Evolutionary conservation across 78 protist genomes (phyloP).

Genomic region (Dictyostelium firmibasis): DNA sequence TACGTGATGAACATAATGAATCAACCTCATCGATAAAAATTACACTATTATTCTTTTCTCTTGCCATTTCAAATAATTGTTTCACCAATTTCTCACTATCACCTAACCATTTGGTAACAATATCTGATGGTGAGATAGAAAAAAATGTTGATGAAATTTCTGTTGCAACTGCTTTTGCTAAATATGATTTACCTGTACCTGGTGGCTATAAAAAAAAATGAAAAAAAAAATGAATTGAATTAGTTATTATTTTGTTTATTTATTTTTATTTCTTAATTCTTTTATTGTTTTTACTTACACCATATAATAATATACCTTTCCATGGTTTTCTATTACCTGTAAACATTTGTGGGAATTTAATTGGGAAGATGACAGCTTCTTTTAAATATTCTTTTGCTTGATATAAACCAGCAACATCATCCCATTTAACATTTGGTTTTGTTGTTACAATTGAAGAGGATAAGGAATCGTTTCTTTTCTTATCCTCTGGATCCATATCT

Average conservation of each 20-base stretch:
- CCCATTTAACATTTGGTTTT: conserved; percentile 98
- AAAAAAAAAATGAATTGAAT: too few relatives aligned
- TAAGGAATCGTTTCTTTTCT: conserved; percentile 66
- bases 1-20: conserved; percentile 91
- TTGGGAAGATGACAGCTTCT: conserved; percentile 98
- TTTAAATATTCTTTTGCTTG: conserved; percentile 97
- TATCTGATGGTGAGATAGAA: conserved; percentile 95
- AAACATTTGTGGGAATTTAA: conserved; percentile 97
- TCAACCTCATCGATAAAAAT: conserved; percentile 99
- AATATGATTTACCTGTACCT: conserved; percentile 98
- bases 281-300: conserved; percentile 79
- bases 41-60: conserved; percentile 93
- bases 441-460: conserved; percentile 84
- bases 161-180: conserved; percentile 99
- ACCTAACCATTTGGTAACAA: conserved; percentile 98
- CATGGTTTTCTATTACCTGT: conserved; percentile 97
- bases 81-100: conserved; percentile 96
- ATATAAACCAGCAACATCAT: conserved; percentile 98
- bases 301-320: conserved; percentile 98
- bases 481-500: conserved; percentile 83
- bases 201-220: too few relatives aligned
- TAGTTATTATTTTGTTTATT: too few relatives aligned
- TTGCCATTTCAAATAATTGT: conserved; percentile 96
- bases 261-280: neutral
- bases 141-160: conserved; percentile 97